Conservation (phyloP, 805 yeast species). For the Saccharomyces mikatae region DNA sequence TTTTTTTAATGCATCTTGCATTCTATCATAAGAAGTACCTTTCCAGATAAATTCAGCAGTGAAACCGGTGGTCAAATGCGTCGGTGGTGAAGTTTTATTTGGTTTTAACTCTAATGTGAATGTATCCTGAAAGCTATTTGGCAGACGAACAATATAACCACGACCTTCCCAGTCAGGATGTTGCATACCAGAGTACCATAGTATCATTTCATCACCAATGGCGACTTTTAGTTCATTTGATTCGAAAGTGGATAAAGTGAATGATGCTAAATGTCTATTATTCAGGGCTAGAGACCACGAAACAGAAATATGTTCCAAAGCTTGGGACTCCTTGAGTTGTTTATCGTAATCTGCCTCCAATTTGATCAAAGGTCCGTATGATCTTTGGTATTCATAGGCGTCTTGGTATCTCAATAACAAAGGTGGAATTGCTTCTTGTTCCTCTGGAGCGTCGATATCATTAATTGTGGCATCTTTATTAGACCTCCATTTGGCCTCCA, state of each 20-base stretch:
- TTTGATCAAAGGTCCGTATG: conserved; percentile 76
- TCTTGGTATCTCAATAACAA: conserved; percentile 70
- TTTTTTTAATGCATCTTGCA: conserved; percentile 65
- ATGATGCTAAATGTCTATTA: conserved; percentile 59
- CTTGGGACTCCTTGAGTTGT: conserved; percentile 66
- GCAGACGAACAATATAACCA: conserved; percentile 67
- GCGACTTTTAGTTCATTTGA: conserved; percentile 58
- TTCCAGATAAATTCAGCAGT: conserved; percentile 88
- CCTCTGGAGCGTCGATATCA: conserved; percentile 49
- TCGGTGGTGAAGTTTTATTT: conserved; percentile 38
- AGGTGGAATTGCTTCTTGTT: conserved; percentile 56
- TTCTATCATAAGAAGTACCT: conserved; percentile 71
- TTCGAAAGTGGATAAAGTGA: conserved; percentile 61
- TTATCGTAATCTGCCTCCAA: conserved; percentile 76
- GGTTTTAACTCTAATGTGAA: conserved; percentile 62
- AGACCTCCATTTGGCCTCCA: conserved; percentile 77
- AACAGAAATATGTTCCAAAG: conserved; percentile 62
- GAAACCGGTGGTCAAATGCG: conserved; percentile 54
- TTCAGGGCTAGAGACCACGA: conserved; percentile 66
- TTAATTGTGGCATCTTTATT: conserved; percentile 63
- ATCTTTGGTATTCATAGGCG: conserved; percentile 76
- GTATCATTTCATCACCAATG: conserved; percentile 74
- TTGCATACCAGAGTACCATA: conserved; percentile 52
- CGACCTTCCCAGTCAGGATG: conserved; percentile 61
- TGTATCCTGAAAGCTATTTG: conserved; percentile 56